phyloP scores from a whole-genome alignment of 2,329 filamentous ascomycete genomes.

The Monilinia fructigena region DNA sequence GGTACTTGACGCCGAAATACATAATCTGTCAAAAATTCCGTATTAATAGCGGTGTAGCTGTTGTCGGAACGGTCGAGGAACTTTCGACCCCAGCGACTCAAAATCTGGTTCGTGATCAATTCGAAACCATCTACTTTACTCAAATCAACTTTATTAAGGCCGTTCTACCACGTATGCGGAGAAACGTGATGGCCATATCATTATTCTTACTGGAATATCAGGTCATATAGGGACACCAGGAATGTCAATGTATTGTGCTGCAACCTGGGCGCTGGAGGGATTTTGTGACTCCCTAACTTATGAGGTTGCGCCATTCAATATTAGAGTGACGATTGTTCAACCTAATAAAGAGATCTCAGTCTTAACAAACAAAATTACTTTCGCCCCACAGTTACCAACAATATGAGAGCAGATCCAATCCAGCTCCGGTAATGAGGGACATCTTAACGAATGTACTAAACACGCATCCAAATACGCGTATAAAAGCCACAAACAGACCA shows the following conservation, averaged over 20 bases:
- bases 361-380: slow-evolving; percentile 81
- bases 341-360: slow-evolving; percentile 90
- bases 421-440: slow-evolving; percentile 77
- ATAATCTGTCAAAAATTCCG: too few species aligned
- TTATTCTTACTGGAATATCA: slow-evolving; percentile 84
- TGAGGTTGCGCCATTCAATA: slow-evolving; percentile 94
- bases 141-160: slow-evolving; percentile 96
- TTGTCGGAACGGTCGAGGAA: slow-evolving; percentile 90
- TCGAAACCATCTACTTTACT: slow-evolving; percentile 92
- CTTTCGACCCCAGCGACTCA: slow-evolving; percentile 71
- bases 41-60: slow-evolving; percentile 50
- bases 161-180: slow-evolving; percentile 74
- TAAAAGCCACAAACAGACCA: slow-evolving; percentile 34
- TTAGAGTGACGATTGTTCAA: slow-evolving; percentile 94
- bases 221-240: slow-evolving; percentile 92
- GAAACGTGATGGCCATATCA: slow-evolving; percentile 83
- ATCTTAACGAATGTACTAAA: slow-evolving; percentile 81
- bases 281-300: slow-evolving; percentile 95
- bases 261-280: slow-evolving; percentile 92
- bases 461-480: slow-evolving; percentile 63
- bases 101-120: slow-evolving; percentile 83
- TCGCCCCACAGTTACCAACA: slow-evolving; percentile 72
- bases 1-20: slow-evolving; percentile 47
- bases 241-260: slow-evolving; percentile 85
- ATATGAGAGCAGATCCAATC: slow-evolving; percentile 67